phyloP scores from a whole-genome alignment of 2,329 filamentous ascomycete species.

The Fusarium sp. region DNA sequence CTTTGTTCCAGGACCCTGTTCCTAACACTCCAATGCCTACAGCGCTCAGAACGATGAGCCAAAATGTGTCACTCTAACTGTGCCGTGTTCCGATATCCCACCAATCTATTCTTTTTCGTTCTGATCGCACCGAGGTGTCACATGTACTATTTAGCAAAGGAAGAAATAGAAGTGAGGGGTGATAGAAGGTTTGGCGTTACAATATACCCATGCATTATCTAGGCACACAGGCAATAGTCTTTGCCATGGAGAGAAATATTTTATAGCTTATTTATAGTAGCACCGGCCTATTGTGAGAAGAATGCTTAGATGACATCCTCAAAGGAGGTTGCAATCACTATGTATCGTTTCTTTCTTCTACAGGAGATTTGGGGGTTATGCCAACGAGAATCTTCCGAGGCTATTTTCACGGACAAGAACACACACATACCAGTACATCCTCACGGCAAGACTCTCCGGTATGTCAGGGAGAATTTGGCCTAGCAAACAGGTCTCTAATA shows the following conservation, averaged over 20 bases:
- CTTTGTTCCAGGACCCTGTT: neutral
- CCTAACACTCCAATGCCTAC: neutral
- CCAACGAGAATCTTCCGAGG: neutral
- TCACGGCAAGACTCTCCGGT: neutral
- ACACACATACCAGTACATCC: neutral
- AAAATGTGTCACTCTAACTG: neutral
- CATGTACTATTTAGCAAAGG: neutral
- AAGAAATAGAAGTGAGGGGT: neutral
- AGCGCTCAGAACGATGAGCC: neutral
- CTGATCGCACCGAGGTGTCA: conserved; percentile 14
- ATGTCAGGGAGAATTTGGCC: neutral
- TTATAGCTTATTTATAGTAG: neutral
- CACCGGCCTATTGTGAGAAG: neutral
- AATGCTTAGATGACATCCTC: neutral
- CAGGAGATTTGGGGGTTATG: neutral
- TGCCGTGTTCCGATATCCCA: conserved; percentile 12
- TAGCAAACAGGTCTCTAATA: neutral
- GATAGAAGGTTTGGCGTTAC: neutral
- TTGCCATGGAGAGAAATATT: neutral
- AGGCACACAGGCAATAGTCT: neutral
- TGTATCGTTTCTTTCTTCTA: neutral
- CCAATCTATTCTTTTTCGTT: neutral
- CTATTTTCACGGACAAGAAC: neutral
- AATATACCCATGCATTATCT: neutral
- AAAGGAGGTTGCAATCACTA: neutral